phyloP scores from a whole-genome alignment of 805 yeast genomes.

The Peterozyma xylosa region DNA sequence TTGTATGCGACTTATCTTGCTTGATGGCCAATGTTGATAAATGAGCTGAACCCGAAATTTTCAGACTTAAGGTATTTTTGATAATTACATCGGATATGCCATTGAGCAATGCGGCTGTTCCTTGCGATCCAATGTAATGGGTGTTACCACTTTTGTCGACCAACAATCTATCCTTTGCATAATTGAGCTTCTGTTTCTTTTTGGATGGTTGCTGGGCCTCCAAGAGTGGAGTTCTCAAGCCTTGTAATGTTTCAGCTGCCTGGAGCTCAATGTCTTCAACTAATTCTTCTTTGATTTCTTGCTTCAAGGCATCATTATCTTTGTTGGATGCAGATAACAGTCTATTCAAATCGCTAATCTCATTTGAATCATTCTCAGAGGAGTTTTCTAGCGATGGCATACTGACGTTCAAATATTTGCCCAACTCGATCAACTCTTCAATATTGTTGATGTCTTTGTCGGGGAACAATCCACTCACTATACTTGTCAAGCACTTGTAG shows the following conservation, averaged over 20 bases:
- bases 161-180: slow-evolving; percentile 24
- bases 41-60: slow-evolving; percentile 10
- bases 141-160: slow-evolving; percentile 38
- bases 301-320: not conserved
- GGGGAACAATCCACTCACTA: slow-evolving; percentile 34
- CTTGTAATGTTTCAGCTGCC: slow-evolving; percentile 4
- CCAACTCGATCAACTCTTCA: slow-evolving; percentile 31
- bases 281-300: not conserved
- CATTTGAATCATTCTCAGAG: not conserved
- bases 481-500: slow-evolving; percentile 29
- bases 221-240: not conserved
- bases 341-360: slow-evolving; percentile 1
- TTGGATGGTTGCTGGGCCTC: not conserved
- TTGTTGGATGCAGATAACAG: slow-evolving; percentile 1
- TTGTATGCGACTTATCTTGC: slow-evolving; percentile 24
- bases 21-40: slow-evolving; percentile 21
- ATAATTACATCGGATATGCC: slow-evolving; percentile 34
- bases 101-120: slow-evolving; percentile 35
- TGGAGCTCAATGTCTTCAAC: not conserved
- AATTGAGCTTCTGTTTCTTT: slow-evolving; percentile 4
- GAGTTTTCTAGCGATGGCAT: slow-evolving; percentile 22
- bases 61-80: slow-evolving; percentile 22
- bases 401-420: slow-evolving; percentile 21
- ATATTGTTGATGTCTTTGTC: slow-evolving; percentile 35
- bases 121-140: slow-evolving; percentile 39